phyloP scores from a whole-genome alignment of 441 rosid genomes.

The Gossypium gossypioides region DNA sequence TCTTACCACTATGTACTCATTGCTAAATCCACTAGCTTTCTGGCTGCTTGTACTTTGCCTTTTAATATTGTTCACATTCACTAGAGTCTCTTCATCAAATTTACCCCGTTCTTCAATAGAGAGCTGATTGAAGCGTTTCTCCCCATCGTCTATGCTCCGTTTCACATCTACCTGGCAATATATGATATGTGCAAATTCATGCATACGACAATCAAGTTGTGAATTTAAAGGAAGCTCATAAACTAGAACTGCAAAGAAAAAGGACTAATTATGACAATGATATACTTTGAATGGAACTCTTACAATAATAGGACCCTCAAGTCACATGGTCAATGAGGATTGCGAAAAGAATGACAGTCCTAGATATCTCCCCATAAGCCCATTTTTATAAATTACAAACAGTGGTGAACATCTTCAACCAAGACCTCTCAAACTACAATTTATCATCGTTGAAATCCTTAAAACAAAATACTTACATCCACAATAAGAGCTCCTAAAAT shows the following conservation, averaged over 20 bases:
- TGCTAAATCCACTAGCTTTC: constrained; percentile 58
- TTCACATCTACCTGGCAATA: constrained; percentile 58
- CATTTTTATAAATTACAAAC: background rate
- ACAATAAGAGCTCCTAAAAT: background rate
- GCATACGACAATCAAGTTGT: background rate
- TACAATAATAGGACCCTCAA: background rate
- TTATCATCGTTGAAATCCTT: background rate
- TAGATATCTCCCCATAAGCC: background rate
- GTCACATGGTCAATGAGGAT: background rate
- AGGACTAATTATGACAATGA: background rate
- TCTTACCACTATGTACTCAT: constrained; percentile 79
- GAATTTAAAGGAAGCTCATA: background rate
- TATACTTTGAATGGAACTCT: background rate
- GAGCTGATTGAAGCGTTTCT: constrained; percentile 77
- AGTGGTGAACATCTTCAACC: background rate
- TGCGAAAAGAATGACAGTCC: background rate
- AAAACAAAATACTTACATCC: background rate
- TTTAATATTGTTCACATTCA: constrained; percentile 67
- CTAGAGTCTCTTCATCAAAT: constrained; percentile 88
- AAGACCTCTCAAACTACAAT: background rate
- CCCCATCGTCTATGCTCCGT: constrained; percentile 59
- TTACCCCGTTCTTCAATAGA: constrained; percentile 92
- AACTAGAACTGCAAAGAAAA: background rate
- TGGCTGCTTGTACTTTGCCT: constrained; percentile 46
- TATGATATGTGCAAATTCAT: background rate